Evolutionary conservation across 345 rosid genomes (phyloP), one percentile per base, ranked within the genome.

Genomic region (Turnera subulata): DNA sequence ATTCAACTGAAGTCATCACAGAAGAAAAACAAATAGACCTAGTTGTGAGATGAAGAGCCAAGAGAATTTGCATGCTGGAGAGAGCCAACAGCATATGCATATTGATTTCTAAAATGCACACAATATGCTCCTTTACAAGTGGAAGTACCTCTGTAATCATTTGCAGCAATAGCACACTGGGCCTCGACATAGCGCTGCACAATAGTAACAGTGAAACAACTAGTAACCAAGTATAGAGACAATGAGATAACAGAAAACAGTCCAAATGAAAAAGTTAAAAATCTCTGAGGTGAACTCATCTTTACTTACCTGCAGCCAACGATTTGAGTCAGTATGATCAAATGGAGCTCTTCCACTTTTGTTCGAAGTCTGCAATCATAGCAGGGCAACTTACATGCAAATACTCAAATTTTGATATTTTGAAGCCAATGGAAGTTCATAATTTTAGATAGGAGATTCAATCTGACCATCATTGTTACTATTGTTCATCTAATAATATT

Each of bases 141-240:
- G 35, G 35, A 29, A 29, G 8, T 50, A 93, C 99, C 99, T 82
- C 77, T 89, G 70, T 89, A 93, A 66, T 89, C 92, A 81, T 93
- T 92, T 58, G 95, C 78, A 68, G 96, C 86, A 62, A 89, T 71
- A 69, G 87, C 85, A 73, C 97, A 85, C 63, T 84, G 96, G 13
- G 96, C 99, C 78, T 93, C 99, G 44, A 93, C 96, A 73, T 93
- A 93, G 25, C 96, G 85, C 99, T 89, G 94, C 67, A 70, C 58
- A 76, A 24, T 63, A 69, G 68, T 42, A 56, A 66, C 55, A 71
- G 12, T 42, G 45, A 42, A 11, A 15, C 45, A 13, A 42, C 14
- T 42, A 42, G 4, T 42, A 16, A 1, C 12, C 45, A 42, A 42
- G 15, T 0, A 42, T 16, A 42, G 16, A 4, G 35, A 8, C 16